Conservation (phyloP, 306 rosid genomes). For the Leucaena leucocephala region DNA sequence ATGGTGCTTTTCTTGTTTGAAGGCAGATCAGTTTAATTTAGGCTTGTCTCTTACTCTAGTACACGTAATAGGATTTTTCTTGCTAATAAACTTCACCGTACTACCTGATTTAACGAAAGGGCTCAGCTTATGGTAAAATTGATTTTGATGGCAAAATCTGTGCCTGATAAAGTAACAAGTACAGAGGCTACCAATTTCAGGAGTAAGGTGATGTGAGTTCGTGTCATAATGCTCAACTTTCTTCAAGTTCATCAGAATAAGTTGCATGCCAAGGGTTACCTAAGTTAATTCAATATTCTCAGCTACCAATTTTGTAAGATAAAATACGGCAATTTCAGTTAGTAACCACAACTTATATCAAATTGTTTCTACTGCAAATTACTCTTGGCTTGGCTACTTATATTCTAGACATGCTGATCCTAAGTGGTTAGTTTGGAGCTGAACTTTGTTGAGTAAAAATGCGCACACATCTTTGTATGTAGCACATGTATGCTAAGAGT, state of each 20-base stretch:
- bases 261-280: neutral
- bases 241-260: neutral
- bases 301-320: neutral
- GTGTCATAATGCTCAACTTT: neutral
- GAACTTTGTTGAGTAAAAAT: neutral
- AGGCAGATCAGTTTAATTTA: neutral
- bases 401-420: neutral
- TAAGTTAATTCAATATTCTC: neutral
- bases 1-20: neutral
- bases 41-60: neutral
- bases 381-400: neutral
- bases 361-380: neutral
- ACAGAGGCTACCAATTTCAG: neutral
- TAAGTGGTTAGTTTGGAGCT: neutral
- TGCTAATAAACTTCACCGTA: neutral
- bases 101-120: neutral
- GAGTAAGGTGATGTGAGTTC: neutral
- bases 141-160: neutral
- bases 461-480: neutral
- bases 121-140: neutral
- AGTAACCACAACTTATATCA: neutral
- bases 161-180: neutral
- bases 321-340: neutral
- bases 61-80: neutral
- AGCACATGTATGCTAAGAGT: neutral